These are phyloP conservation scores for Dysphania ambrosioides DNA, from an alignment of 148 eudicot genomes.

Conservation along the genomic window DNA sequence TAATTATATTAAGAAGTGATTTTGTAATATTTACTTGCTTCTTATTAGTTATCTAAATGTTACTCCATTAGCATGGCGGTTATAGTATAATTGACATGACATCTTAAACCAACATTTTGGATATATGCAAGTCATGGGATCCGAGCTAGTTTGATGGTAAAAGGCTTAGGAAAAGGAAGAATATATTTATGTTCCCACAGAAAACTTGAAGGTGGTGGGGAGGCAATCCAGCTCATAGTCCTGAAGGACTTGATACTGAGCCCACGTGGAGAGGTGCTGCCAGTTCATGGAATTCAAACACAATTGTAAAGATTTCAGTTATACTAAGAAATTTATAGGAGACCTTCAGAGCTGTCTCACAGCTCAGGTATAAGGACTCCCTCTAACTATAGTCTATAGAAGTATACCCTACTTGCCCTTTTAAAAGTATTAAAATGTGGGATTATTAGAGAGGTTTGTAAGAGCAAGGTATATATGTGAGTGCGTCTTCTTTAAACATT, in stretches of 20 bases:
- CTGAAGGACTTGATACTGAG: conserved; percentile 24
- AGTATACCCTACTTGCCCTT: neutral
- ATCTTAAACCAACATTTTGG: too few relatives aligned
- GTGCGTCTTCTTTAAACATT: neutral
- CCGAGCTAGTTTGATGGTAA: too few relatives aligned
- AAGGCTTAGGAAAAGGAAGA: neutral
- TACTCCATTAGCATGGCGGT: too few relatives aligned
- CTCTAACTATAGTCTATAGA: conserved; percentile 20
- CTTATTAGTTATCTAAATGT: too few relatives aligned
- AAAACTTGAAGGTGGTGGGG: neutral
- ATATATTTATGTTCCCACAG: too few relatives aligned
- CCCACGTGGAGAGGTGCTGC: conserved; percentile 30
- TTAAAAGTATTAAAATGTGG: neutral
- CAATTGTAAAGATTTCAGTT: conserved; percentile 16
- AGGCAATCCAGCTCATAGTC: conserved; percentile 23
- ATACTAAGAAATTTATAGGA: conserved; percentile 8
- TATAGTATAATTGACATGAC: too few relatives aligned
- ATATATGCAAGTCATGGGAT: too few relatives aligned
- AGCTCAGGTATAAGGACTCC: conserved; percentile 22
- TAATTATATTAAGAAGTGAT: too few relatives aligned
- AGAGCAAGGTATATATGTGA: neutral
- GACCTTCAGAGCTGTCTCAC: conserved; percentile 28
- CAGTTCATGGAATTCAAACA: conserved; percentile 19
- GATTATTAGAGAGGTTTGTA: too few relatives aligned
- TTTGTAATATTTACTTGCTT: too few relatives aligned